These are phyloP conservation scores for Knoxdaviesia capensis DNA, from an alignment of 2,329 filamentous ascomycete species.

Conservation along the genomic window DNA sequence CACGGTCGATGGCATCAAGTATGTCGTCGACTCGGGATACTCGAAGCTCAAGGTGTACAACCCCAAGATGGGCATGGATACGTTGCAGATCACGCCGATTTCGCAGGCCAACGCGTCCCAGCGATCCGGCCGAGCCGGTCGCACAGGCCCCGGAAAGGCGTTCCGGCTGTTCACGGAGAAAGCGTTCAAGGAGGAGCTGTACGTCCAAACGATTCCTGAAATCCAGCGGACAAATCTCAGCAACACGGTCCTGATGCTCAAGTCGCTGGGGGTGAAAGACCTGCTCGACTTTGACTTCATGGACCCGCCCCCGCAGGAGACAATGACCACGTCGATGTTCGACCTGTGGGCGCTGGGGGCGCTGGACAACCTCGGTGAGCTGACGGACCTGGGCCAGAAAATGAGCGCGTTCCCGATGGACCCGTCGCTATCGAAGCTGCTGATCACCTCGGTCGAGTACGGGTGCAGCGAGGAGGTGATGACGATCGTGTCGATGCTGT, in stretches of 20 bases:
- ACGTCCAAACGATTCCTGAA: constrained; percentile 91
- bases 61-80: constrained; percentile 98
- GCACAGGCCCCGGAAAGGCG: constrained; percentile 87
- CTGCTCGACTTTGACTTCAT: constrained; percentile 96
- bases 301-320: constrained; percentile 95
- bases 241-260: constrained; percentile 85
- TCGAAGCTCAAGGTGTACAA: constrained; percentile 99
- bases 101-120: constrained; percentile 93
- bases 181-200: constrained; percentile 89
- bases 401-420: constrained; percentile 99
- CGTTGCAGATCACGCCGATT: constrained; percentile 89
- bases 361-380: constrained; percentile 78
- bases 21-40: constrained; percentile 89
- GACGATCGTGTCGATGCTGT: constrained; percentile 95
- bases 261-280: constrained; percentile 85
- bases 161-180: constrained; percentile 89
- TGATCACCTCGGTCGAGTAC: constrained; percentile 81
- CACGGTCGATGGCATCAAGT: constrained; percentile 98
- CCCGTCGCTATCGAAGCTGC: constrained; percentile 78
- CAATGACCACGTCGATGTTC: constrained; percentile 90
- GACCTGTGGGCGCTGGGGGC: constrained; percentile 93
- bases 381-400: constrained; percentile 67
- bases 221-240: constrained; percentile 92
- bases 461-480: constrained; percentile 94
- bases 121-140: constrained; percentile 77